Evolutionary conservation across 768 basidiomycete species (phyloP).

Genomic region (Rhodotorula graminis): DNA sequence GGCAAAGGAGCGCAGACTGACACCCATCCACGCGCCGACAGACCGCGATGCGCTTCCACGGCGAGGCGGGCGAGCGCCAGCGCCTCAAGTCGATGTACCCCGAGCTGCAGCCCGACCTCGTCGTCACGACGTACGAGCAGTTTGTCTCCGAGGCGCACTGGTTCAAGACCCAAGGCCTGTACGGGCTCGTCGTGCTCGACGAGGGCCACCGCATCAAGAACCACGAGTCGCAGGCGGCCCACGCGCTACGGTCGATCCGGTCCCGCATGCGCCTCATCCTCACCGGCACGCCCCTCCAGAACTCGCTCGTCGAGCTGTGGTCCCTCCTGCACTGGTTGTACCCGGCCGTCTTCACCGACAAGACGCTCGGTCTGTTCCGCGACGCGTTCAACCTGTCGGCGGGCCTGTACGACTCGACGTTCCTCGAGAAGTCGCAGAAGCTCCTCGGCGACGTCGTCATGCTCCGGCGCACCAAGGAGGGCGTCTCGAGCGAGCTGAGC

Average conservation of each 20-base stretch:
- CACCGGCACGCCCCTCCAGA: constrained; percentile 70
- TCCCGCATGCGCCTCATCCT: constrained; percentile 61
- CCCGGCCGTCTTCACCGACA: constrained; percentile 54
- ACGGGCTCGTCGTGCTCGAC: constrained; percentile 59
- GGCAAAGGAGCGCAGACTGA: constrained; percentile 51
- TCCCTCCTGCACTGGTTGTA: constrained; percentile 49
- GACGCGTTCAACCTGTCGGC: constrained; percentile 56
- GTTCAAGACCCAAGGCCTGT: constrained; percentile 58
- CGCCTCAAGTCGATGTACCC: constrained; percentile 56
- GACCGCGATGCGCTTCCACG: constrained; percentile 60
- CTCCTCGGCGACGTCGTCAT: constrained; percentile 54
- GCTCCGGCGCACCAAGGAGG: constrained; percentile 60
- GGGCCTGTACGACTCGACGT: constrained; percentile 55
- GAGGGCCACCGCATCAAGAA: constrained; percentile 72
- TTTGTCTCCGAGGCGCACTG: constrained; percentile 58
- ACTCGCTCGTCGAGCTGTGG: constrained; percentile 55
- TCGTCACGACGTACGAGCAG: constrained; percentile 66
- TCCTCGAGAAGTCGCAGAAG: constrained; percentile 54
- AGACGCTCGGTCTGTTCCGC: constrained; percentile 54
- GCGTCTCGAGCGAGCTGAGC: constrained; percentile 48
- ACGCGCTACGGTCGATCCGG: constrained; percentile 57
- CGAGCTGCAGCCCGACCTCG: constrained; percentile 49
- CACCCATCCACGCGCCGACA: constrained; percentile 50
- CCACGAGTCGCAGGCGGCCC: constrained; percentile 55
- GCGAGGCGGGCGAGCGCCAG: constrained; percentile 55